These are phyloP conservation scores for Phoenix dactylifera DNA, from an alignment of 176 grass and related monocot genomes.

Conservation along the genomic window DNA sequence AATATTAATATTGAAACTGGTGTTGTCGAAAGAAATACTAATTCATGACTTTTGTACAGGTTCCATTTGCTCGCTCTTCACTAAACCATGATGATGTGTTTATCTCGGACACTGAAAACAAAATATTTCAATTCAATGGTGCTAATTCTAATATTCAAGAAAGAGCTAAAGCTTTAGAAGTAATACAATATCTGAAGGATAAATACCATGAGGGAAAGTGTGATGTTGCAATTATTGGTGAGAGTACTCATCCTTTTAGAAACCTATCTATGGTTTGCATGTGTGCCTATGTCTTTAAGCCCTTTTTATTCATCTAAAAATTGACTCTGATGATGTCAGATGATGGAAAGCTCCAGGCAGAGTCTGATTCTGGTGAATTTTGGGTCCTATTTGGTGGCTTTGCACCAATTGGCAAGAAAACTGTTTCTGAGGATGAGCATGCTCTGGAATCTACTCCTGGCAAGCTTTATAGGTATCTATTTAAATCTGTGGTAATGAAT, in stretches of 20 bases:
- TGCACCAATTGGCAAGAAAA: constrained; percentile 86
- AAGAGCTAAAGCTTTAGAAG: constrained; percentile 92
- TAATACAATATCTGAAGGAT: constrained; percentile 90
- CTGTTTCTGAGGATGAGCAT: constrained; percentile 54
- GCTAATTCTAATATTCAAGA: constrained; percentile 98
- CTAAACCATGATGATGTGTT: constrained; percentile 98
- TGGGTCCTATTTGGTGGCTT: constrained; percentile 96
- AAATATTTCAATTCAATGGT: constrained; percentile 97
- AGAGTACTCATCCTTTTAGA: constrained; percentile 4
- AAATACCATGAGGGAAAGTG: constrained; percentile 79
- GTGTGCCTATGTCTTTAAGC: not conserved
- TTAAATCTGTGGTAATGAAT: not conserved
- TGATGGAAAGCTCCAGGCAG: constrained; percentile 83
- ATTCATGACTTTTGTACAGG: constrained; percentile 38
- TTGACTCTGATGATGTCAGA: constrained; percentile 37
- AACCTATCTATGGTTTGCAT: constrained; percentile 3
- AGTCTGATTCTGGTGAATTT: constrained; percentile 95
- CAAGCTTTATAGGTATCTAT: constrained; percentile 70
- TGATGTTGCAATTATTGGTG: constrained; percentile 88
- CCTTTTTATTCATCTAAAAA: constrained; percentile 17
- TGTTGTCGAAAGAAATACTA: not conserved
- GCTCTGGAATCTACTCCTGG: constrained; percentile 57
- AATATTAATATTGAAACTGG: constrained; percentile 4
- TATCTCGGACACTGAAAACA: constrained; percentile 78
- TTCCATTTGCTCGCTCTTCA: constrained; percentile 85